Evolutionary conservation across 176 grass and related monocot species (phyloP), one percentile per base, ranked within the genome.

Genomic region (Elaeis guineensis): DNA sequence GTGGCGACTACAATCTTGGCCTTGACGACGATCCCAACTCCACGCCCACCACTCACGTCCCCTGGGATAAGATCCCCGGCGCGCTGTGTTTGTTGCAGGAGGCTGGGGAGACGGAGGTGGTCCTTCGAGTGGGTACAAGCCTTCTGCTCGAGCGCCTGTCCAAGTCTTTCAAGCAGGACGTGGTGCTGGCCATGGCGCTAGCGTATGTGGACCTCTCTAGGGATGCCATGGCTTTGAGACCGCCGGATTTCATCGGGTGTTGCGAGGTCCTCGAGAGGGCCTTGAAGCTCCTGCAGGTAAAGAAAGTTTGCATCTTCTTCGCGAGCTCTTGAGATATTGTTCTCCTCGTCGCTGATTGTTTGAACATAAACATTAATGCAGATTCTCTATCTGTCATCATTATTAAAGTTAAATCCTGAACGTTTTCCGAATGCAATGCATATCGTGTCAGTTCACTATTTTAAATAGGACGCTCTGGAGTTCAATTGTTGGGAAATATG

Each of bases 221-320:
- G 75, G 87, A 92, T 35, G 87, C 84, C 1, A 91, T 97, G 93
- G 72, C 72, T 20, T 49, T 69, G 55, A 79, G 4, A 63, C 84
- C 93, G 16, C 93, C 93, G 50, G 84, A 97, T 67, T 70, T 97
- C 21, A 78, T 97, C 30, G 28, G 21, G 59, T 91, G 87, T 69
- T 97, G 87, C 39, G 93, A 97, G 81, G 87, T 97, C 51, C 93
- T 97, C 14, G 93, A 97, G 71, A 77, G 59, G 69, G 87, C 84
- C n/a, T 75, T 97, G 35, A 97, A 97, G 66, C 70, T 92, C 35
- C 81, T 97, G 57, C 81, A 92, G 92, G 87, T 95, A 35, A 64
- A 44, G 35, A 44, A 44, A 44, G 9, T 44, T 44, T 44, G 35
- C 35, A 44, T 44, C 35, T 44, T 12, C 11, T 44, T 44, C 11